Evolutionary conservation across 2,329 filamentous ascomycete genomes (phyloP).

Genomic region (Beauveria caledonica): DNA sequence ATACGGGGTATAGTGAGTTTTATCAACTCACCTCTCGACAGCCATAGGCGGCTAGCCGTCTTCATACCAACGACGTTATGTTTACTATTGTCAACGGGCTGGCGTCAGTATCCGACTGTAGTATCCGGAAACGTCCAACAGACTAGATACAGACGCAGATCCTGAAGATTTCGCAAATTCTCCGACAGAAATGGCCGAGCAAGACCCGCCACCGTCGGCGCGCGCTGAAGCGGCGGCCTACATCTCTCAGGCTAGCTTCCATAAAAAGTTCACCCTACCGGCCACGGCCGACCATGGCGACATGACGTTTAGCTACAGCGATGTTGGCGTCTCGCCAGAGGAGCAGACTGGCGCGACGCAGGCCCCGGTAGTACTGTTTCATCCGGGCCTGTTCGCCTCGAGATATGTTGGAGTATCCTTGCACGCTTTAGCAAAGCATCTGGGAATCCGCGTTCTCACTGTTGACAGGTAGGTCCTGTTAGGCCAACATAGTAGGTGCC

Average conservation of each 20-base stretch:
- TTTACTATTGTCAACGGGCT: background rate
- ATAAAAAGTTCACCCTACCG: constrained; percentile 19
- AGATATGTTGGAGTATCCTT: constrained; percentile 23
- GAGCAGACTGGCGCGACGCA: background rate
- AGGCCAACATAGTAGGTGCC: background rate
- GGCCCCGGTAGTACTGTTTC: constrained; percentile 21
- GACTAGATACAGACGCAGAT: background rate
- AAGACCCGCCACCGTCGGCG: background rate
- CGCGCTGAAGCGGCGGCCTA: constrained; percentile 10
- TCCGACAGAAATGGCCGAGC: background rate
- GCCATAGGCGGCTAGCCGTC: background rate
- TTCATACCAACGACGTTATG: too few relatives aligned
- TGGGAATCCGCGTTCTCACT: constrained; percentile 25
- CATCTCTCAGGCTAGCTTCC: constrained; percentile 20
- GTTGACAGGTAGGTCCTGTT: constrained; percentile 19
- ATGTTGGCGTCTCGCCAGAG: constrained; percentile 17
- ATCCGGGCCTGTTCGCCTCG: constrained; percentile 22
- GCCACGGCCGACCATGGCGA: constrained; percentile 15
- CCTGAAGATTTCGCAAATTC: background rate
- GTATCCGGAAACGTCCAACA: background rate
- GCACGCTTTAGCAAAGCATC: constrained; percentile 23
- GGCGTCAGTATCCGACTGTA: background rate
- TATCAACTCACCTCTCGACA: too few relatives aligned
- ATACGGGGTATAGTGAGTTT: too few relatives aligned
- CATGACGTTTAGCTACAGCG: constrained; percentile 21